Conservation (phyloP, 805 yeast species). For the Candida morakotiae region DNA sequence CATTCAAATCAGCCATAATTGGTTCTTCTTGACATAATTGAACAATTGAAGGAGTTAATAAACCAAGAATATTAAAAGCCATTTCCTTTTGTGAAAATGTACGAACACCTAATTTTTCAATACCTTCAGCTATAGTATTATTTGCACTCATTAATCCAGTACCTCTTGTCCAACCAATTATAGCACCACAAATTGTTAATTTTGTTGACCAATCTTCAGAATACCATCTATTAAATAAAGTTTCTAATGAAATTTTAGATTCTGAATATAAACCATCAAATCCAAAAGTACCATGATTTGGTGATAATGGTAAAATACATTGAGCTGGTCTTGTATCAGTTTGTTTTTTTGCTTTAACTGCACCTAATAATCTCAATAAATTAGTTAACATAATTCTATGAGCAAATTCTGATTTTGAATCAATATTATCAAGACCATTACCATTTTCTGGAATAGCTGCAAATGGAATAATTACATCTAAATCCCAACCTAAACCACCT, state of each 20-base stretch:
- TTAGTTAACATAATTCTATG: constrained; percentile 98
- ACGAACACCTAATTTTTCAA: constrained; percentile 92
- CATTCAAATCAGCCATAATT: constrained; percentile 96
- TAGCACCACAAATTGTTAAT: constrained; percentile 95
- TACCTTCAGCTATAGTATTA: constrained; percentile 96
- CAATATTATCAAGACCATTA: constrained; percentile 87
- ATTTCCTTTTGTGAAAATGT: constrained; percentile 98
- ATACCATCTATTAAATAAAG: constrained; percentile 97
- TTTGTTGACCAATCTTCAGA: constrained; percentile 96
- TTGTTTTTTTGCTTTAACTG: constrained; percentile 78
- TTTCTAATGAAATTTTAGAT: constrained; percentile 92
- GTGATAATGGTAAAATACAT: constrained; percentile 92
- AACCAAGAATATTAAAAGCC: constrained; percentile 97
- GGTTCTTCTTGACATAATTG: constrained; percentile 90
- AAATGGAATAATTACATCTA: constrained; percentile 93
- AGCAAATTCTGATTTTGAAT: constrained; percentile 94
- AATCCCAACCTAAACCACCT: constrained; percentile 96
- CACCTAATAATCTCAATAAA: constrained; percentile 87
- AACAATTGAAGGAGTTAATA: constrained; percentile 81
- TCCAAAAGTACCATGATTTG: constrained; percentile 99
- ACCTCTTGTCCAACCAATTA: constrained; percentile 99
- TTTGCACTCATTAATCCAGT: constrained; percentile 98
- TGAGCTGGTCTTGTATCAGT: constrained; percentile 97
- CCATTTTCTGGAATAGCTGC: constrained; percentile 99
- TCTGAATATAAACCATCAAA: constrained; percentile 98